Evolutionary conservation across 805 yeast genomes (phyloP).

Genomic region (Suhomyces prunicola): DNA sequence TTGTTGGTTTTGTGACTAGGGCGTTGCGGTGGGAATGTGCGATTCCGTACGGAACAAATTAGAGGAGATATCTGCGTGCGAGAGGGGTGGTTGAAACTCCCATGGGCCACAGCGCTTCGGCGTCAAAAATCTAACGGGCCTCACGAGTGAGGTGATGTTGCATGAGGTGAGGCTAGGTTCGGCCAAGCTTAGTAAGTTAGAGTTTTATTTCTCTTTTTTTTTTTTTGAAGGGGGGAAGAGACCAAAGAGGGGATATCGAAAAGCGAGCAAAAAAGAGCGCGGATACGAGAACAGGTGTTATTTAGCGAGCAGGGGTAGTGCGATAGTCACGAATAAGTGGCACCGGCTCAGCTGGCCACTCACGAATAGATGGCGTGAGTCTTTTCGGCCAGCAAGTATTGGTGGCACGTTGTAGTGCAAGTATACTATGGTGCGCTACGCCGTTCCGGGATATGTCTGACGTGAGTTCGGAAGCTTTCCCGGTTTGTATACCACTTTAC

Average conservation of each 20-base stretch:
- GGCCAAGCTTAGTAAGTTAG: neutral
- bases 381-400: neutral
- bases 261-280: neutral
- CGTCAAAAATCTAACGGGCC: neutral
- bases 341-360: too few relatives aligned
- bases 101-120: neutral
- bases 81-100: neutral
- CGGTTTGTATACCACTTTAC: neutral
- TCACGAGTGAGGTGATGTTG: neutral
- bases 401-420: neutral
- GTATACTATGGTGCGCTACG: neutral
- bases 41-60: neutral
- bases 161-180: neutral
- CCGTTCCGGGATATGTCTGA: neutral
- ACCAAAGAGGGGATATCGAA: neutral
- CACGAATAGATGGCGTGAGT: neutral
- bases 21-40: neutral
- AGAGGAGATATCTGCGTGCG: neutral
- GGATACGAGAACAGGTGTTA: neutral
- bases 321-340: neutral
- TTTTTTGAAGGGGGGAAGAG: neutral
- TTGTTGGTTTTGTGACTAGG: slow-evolving; percentile 4
- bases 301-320: neutral
- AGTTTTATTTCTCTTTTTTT: slow-evolving; percentile 2
- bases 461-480: neutral